A percentile compares a stretch with the other conserved stretches of the same genome.
These are phyloP conservation scores for Podila epicladia DNA, from an alignment of 192 early-diverging fungal species.

Conservation along the genomic window DNA sequence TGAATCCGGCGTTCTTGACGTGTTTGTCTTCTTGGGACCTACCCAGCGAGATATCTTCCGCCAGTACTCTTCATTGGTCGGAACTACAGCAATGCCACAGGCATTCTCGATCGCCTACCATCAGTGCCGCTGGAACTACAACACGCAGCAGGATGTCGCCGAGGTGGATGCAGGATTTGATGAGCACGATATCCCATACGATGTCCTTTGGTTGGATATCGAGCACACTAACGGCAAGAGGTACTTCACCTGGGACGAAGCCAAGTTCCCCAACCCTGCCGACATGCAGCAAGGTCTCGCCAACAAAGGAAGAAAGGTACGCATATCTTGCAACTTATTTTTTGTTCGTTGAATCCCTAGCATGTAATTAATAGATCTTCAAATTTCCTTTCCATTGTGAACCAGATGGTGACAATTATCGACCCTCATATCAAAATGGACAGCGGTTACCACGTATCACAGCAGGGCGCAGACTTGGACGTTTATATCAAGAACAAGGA, in stretches of 20 bases:
- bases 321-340: not conserved
- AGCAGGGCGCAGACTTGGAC: slow-evolving; percentile 78
- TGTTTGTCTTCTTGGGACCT: slow-evolving; percentile 87
- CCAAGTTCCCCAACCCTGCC: slow-evolving; percentile 89
- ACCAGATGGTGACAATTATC: slow-evolving; percentile 92
- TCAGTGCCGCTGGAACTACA: slow-evolving; percentile 99
- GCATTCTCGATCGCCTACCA: slow-evolving; percentile 94
- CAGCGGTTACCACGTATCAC: slow-evolving; percentile 75
- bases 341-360: not conserved
- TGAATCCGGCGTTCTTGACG: slow-evolving; percentile 90
- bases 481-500: slow-evolving; percentile 84
- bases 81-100: slow-evolving; percentile 85
- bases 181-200: slow-evolving; percentile 91
- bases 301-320: slow-evolving; percentile 79
- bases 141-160: slow-evolving; percentile 87
- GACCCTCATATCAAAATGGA: slow-evolving; percentile 98
- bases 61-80: slow-evolving; percentile 83
- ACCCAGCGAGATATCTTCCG: slow-evolving; percentile 71
- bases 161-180: slow-evolving; percentile 91
- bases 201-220: slow-evolving; percentile 99
- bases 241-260: slow-evolving; percentile 97
- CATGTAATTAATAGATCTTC: no score
- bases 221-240: slow-evolving; percentile 99
- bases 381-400: not conserved
- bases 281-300: slow-evolving; percentile 85